Base-by-base conservation (phyloP, 305 asterid genomes). In the Fraxinus sp. region DNA sequence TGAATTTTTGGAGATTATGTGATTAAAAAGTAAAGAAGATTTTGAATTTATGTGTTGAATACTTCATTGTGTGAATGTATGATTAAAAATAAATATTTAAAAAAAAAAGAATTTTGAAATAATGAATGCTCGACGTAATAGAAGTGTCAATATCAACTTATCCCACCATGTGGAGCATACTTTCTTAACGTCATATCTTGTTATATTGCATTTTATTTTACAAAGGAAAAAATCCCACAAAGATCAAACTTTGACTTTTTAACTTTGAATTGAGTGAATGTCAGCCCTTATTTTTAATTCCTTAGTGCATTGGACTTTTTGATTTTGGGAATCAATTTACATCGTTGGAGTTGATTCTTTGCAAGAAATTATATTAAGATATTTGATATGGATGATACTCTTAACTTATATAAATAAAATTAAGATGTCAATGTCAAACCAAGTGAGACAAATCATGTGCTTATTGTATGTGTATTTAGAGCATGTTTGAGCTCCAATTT, bases 211-310 rank as follows among this genome's bases (percentile, higher is more conserved):
- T 68, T 28, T 66, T 28, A 68, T 26, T 68, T 66, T n/a, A 35
- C 5, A 55, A 44, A 55, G 13, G 32, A 74, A 18, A 80, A 24
- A 1, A 79, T 82, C 1, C 72, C 41, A 36, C 18, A 78, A 57
- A 70, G 46, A 52, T 79, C n/a, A 14, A 14, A 83, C 68, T 84
- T 86, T 82, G 90, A 87, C 87, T 68, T 87, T 82, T 82, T 80
- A 16, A 39, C 76, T 49, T 78, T 81, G 46, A 87, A 84, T 85
- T 55, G 74, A 71, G 24, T 62, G 33, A 78, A 85, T 84, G 90
- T 89, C 91, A 89, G 84, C 88, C 83, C 52, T 76, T 87, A 75
- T 22, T 22, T 55, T 83, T 49, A 85, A 85, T 52, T 78, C 30
- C n/a, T 20, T 55, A 35, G 66, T 37, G 78, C 68, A 76, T 82